A percentile compares a stretch with the other conserved stretches of the same genome.
Evolutionary conservation across 2,329 filamentous ascomycete species (phyloP).

Genomic region (Xylaria sp.): DNA sequence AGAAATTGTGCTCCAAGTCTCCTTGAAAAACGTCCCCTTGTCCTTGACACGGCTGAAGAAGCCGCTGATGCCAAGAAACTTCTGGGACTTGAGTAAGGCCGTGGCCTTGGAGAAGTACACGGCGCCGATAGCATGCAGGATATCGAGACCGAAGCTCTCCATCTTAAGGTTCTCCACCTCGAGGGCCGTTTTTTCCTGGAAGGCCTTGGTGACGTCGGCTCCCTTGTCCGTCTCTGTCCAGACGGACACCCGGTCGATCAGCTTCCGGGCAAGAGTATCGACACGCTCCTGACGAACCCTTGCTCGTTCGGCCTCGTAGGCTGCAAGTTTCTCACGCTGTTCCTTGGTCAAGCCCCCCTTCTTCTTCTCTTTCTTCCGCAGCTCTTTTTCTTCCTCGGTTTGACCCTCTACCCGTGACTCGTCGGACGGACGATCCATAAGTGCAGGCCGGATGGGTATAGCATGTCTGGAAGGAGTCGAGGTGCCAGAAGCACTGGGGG

Average conservation of each 20-base stretch:
- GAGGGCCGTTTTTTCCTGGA: conserved; percentile 91
- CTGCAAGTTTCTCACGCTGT: conserved; percentile 89
- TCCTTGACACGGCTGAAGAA: conserved; percentile 96
- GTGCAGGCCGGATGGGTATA: conserved; percentile 82
- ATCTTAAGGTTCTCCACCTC: conserved; percentile 99
- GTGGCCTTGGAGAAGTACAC: conserved; percentile 91
- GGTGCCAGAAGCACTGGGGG: conserved; percentile 52
- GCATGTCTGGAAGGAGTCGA: conserved; percentile 56
- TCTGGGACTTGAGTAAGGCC: conserved; percentile 90
- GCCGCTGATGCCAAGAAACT: conserved; percentile 93
- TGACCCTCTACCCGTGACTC: conserved; percentile 76
- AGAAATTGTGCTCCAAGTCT: conserved; percentile 97
- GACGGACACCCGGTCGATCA: conserved; percentile 87
- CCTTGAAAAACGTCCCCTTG: conserved; percentile 95
- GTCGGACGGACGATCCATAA: conserved; percentile 85
- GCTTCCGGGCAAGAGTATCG: conserved; percentile 82
- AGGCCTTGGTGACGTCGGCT: conserved; percentile 83
- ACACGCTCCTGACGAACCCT: conserved; percentile 90
- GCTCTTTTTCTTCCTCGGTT: conserved; percentile 77
- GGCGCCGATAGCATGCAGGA: conserved; percentile 91
- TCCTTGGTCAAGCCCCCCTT: conserved; percentile 88
- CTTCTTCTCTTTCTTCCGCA: conserved; percentile 83
- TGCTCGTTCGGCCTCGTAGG: conserved; percentile 86
- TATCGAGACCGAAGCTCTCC: conserved; percentile 97
- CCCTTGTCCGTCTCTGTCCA: conserved; percentile 98